Conservation (phyloP, 2,329 filamentous ascomycete genomes). For the Sporothrix curviconia region DNA sequence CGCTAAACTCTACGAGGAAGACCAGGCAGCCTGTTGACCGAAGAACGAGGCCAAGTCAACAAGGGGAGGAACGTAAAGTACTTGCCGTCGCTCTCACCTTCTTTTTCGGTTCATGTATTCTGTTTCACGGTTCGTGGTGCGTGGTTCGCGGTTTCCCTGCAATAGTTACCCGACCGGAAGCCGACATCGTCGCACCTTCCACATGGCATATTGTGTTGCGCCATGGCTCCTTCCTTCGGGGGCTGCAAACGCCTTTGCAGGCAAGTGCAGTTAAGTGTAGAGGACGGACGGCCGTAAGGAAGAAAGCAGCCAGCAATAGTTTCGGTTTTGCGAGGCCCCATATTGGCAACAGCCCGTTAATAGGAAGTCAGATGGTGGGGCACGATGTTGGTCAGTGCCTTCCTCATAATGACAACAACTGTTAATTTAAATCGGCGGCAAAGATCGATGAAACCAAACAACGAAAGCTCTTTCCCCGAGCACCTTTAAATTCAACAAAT, state of each 20-base stretch:
- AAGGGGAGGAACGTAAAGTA: neutral
- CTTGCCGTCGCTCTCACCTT: neutral
- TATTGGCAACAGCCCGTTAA: too few species aligned
- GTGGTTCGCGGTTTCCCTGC: neutral
- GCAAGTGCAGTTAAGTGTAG: neutral
- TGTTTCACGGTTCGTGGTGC: neutral
- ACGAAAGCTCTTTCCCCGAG: neutral
- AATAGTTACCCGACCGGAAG: slow-evolving; percentile 1
- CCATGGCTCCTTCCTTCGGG: neutral
- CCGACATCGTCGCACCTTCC: slow-evolving; percentile 2
- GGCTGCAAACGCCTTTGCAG: neutral
- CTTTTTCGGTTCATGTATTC: too few species aligned
- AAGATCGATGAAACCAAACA: slow-evolving; percentile 1
- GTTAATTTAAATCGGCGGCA: neutral
- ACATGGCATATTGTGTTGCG: slow-evolving; percentile 1
- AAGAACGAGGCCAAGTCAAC: too few species aligned
- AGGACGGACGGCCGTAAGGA: neutral
- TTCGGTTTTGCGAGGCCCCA: too few species aligned
- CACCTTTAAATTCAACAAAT: neutral
- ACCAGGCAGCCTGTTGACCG: too few species aligned
- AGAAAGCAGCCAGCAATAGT: too few species aligned
- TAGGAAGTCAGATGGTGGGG: slow-evolving; percentile 6
- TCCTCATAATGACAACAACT: slow-evolving; percentile 2
- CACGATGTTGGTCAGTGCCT: neutral
- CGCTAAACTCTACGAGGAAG: too few species aligned